Evolutionary conservation across 2,329 filamentous ascomycete genomes (phyloP), one percentile per base, ranked within the genome.

Genomic region (Cercospora janseana): DNA sequence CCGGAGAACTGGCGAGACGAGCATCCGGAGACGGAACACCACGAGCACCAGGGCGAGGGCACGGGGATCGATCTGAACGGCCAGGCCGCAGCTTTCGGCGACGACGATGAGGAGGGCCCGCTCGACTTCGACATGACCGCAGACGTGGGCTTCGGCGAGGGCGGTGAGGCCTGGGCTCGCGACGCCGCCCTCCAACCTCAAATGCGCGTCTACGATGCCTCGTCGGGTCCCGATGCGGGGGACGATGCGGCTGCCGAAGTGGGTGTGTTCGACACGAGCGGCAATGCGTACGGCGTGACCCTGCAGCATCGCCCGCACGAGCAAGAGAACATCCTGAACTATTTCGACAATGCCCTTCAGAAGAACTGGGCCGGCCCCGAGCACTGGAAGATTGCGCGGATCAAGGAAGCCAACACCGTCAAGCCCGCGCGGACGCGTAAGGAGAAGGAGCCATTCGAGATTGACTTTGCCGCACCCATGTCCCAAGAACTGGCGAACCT

Each of bases 321-420:
- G 62, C 90, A 96, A 66, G 89, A 97, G 61, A 92, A 95, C 63
- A 95, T 98, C 51, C 79, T 98, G n/a, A 87, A 88, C 65, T 98
- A 97, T 73, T 98, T 98, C 66, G 93, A 98, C 68, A 89, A 95
- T 64, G 91, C 92, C 2, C 74, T 97, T 34, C 88, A 93, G 67
- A 97, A 95, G 78, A 96, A 96, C 64, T 98, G 93, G 92, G 86
- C 87, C 4, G 94, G 90, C 41, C 92, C 93, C n/a, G 93, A 97
- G 68, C 93, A 98, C 70, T 98, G 93, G 93, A 86, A 92, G 60
- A 97, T 98, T 66, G 81, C 88, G 56, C 89, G 90, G 65, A 93
- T 98, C 69, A 97, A 97, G 62, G 80, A 83, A 49, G 71, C 68
- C 10, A 75, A 69, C 62, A 90, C 91, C 69, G 77, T 72, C 24